Evolutionary conservation across 306 rosid species (phyloP).

Genomic region (Vigna unguiculata): DNA sequence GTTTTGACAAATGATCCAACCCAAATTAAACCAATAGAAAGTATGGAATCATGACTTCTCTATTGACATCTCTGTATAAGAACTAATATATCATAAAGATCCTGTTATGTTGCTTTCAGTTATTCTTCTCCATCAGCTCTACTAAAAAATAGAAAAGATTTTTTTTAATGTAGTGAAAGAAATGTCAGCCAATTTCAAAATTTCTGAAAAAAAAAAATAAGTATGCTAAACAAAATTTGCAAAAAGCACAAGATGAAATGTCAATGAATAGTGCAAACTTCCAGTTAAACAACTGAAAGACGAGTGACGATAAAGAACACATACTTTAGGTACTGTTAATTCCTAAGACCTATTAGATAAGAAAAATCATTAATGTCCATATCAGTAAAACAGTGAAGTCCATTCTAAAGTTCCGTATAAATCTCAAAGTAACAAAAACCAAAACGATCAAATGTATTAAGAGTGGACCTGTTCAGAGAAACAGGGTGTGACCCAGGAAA

Average conservation of each 20-base stretch:
- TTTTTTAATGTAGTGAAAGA: slow-evolving; percentile 25
- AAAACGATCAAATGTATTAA: slow-evolving; percentile 32
- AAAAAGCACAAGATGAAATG: slow-evolving; percentile 34
- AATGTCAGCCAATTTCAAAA: slow-evolving; percentile 3
- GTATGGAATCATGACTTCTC: not conserved
- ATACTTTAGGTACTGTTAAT: slow-evolving; percentile 20
- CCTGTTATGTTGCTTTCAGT: slow-evolving; percentile 14
- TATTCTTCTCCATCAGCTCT: slow-evolving; percentile 29
- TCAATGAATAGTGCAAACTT: slow-evolving; percentile 23
- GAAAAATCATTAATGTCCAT: slow-evolving; percentile 2
- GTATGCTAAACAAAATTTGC: slow-evolving; percentile 8
- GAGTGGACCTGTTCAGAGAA: slow-evolving; percentile 82
- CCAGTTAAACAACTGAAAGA: slow-evolving; percentile 20
- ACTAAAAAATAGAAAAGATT: slow-evolving; percentile 3
- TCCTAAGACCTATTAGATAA: slow-evolving; percentile 19
- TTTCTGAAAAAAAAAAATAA: not conserved
- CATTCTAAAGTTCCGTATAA: slow-evolving; percentile 15
- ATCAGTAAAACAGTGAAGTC: slow-evolving; percentile 25
- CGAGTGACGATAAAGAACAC: slow-evolving; percentile 1
- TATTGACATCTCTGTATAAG: slow-evolving; percentile 12
- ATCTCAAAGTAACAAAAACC: slow-evolving; percentile 27
- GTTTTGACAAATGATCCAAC: slow-evolving; percentile 8
- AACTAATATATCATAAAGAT: slow-evolving; percentile 12
- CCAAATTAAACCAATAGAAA: slow-evolving; percentile 10
- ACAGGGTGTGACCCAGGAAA: slow-evolving; percentile 99